Percentiles rank a stretch among this genome's conserved stretches.
phyloP scores from a whole-genome alignment of 1,284 basidiomycete genomes.

The Rhodotorula sp. region DNA sequence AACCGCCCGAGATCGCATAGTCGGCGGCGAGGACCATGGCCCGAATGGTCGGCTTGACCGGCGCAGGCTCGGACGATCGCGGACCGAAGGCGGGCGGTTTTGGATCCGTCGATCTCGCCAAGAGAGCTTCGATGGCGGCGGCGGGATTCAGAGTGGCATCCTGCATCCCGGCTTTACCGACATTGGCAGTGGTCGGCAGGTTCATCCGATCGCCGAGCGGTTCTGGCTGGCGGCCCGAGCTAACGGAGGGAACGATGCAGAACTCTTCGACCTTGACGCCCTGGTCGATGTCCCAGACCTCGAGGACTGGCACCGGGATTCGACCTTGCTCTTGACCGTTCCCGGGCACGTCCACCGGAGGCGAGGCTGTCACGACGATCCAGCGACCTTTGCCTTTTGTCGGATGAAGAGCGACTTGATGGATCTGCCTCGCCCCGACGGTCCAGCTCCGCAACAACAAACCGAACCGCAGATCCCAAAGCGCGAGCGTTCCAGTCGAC shows the following conservation, averaged over 20 bases:
- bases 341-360: not conserved
- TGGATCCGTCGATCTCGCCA: conserved; percentile 45
- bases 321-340: not conserved
- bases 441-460: conserved; percentile 85
- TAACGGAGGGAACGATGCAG: conserved; percentile 10
- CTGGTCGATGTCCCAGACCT: conserved; percentile 78
- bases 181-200: conserved; percentile 3
- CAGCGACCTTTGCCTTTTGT: conserved; percentile 72
- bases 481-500: conserved; percentile 71
- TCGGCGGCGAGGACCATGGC: conserved; percentile 32
- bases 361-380: conserved; percentile 74
- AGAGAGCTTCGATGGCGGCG: conserved; percentile 62
- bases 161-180: conserved; percentile 44
- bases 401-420: conserved; percentile 76
- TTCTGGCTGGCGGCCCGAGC: conserved; percentile 1
- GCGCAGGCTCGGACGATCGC: not conserved
- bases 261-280: conserved; percentile 65
- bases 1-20: conserved; percentile 19
- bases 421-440: conserved; percentile 57
- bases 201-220: conserved; percentile 11
- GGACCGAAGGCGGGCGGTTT: not conserved
- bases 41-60: conserved; percentile 14
- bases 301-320: conserved; percentile 33
- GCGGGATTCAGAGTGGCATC: conserved; percentile 65
- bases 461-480: conserved; percentile 95